Evolutionary conservation across 306 rosid species (phyloP), one percentile per base, ranked within the genome.

Genomic region (Rosa chinensis): DNA sequence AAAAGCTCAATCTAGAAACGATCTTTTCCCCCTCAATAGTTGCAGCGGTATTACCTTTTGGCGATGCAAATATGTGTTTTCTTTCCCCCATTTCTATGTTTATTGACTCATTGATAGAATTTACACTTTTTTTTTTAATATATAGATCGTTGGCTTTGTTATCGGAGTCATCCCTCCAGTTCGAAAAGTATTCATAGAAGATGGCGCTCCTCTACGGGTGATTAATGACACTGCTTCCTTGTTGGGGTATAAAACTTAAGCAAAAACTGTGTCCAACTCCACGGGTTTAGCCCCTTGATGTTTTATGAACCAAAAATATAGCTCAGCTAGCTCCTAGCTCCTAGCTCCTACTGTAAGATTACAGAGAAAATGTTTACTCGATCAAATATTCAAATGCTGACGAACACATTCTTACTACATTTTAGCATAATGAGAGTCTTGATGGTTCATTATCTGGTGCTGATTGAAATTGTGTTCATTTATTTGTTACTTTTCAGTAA

Each of bases 11-110:
- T 80, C 76, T 88, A 68, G 82, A 86, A 86, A 81, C 92, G 58
- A 3, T 90, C 58, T 87, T 94, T 69, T 85, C 98, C n/a, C 98
- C 97, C 12, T 78, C 97, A 85, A 88, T 91, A 58, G 62, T 73
- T 78, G 98, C 96, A 77, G 93, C 97, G 85, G 98, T 92, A 90
- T 66, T 37, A 8, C 23, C n/a, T 53, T 74, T 48, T 5, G 35
- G 23, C 35, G 9, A 8, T 1, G 23, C 58, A 28, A 5, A 10
- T n/a, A 4, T 32, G 8, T 10, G 23, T 1, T 63, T 32, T 32
- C 0, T 5, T 32, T 32, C 14, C 64, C 14, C 64, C 35, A 0
- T 12, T 5, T 61, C 13, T 61, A 58, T 21, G 14, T 8, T 66
- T 53, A 70, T 73, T 37, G 4, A 70, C 35, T 6, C 11, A 20